Conservation (phyloP, 768 basidiomycete species). For the Dacryopinax primogenitus region DNA sequence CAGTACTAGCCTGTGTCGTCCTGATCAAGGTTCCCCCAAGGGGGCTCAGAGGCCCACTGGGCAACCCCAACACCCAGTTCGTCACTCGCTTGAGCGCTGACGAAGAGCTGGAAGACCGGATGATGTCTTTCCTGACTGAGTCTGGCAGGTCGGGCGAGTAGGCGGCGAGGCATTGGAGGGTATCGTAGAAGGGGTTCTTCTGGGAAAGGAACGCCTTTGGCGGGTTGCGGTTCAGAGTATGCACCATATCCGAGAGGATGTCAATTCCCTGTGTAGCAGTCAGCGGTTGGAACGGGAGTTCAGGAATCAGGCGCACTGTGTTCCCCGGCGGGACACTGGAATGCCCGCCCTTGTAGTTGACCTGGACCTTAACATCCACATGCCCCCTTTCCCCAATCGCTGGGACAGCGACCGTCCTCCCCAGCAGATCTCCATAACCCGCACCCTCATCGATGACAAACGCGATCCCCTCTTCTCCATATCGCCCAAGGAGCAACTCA, state of each 20-base stretch:
- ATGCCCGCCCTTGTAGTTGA: slow-evolving; percentile 65
- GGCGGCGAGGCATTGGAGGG: slow-evolving; percentile 52
- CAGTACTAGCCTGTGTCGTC: slow-evolving; percentile 68
- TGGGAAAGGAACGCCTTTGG: slow-evolving; percentile 36
- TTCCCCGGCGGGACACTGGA: slow-evolving; percentile 73
- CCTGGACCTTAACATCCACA: slow-evolving; percentile 48
- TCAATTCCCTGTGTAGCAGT: slow-evolving; percentile 50
- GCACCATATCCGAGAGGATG: slow-evolving; percentile 57
- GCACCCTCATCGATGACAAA: slow-evolving; percentile 84
- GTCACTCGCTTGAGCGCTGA: slow-evolving; percentile 42
- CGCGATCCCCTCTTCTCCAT: slow-evolving; percentile 59
- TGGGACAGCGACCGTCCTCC: slow-evolving; percentile 45
- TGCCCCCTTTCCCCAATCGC: slow-evolving; percentile 66
- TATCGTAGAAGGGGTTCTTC: slow-evolving; percentile 44
- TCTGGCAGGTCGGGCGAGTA: slow-evolving; percentile 45
- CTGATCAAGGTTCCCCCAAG: slow-evolving; percentile 38
- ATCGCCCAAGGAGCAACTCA: slow-evolving; percentile 39
- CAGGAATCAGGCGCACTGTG: slow-evolving; percentile 42
- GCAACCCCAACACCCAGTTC: slow-evolving; percentile 29
- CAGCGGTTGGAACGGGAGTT: slow-evolving; percentile 3
- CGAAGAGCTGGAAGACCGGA: slow-evolving; percentile 37
- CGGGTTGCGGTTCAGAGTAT: slow-evolving; percentile 56
- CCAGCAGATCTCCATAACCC: slow-evolving; percentile 31
- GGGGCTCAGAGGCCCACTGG: slow-evolving; percentile 23
- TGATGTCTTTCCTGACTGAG: slow-evolving; percentile 37